Percentiles rank a stretch among this genome's conserved stretches.
Conservation (phyloP, 768 basidiomycete species). For the Butyriboletus loyo region DNA sequence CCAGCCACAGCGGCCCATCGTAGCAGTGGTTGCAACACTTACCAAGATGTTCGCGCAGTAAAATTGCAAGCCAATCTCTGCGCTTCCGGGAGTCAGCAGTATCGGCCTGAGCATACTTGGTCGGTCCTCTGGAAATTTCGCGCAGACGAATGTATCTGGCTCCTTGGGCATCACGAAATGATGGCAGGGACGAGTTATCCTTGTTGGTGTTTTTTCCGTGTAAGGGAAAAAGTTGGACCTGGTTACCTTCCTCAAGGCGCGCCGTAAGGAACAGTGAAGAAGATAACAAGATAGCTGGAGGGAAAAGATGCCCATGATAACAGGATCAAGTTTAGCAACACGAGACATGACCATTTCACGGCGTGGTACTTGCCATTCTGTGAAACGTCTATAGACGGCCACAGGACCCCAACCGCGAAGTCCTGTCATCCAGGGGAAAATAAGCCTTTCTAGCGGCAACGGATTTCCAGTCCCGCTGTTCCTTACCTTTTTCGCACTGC, state of each 20-base stretch:
- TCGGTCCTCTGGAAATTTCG: conserved; percentile 37
- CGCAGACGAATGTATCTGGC: conserved; percentile 52
- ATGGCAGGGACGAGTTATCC: conserved; percentile 45
- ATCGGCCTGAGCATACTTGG: conserved; percentile 19
- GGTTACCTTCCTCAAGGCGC: conserved; percentile 46
- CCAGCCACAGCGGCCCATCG: neutral
- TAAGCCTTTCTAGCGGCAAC: conserved; percentile 8
- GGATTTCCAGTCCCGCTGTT: conserved; percentile 10
- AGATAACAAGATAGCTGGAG: conserved; percentile 54
- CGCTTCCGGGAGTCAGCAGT: conserved; percentile 32
- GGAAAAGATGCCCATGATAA: conserved; percentile 2
- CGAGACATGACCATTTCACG: neutral
- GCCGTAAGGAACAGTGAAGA: conserved; percentile 61
- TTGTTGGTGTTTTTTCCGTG: conserved; percentile 37
- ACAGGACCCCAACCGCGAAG: conserved; percentile 67
- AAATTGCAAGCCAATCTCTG: conserved; percentile 65
- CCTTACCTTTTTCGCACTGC: conserved; percentile 34
- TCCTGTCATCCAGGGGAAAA: conserved; percentile 37
- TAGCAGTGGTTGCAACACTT: conserved; percentile 16
- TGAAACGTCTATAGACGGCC: conserved; percentile 68
- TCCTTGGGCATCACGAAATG: conserved; percentile 47
- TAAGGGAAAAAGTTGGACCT: conserved; percentile 49
- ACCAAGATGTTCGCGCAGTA: conserved; percentile 71
- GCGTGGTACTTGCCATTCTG: conserved; percentile 49
- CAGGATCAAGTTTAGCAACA: conserved; percentile 15